Base-by-base conservation (phyloP, 169 alveolate genomes). In the Eimeria mitis region DNA sequence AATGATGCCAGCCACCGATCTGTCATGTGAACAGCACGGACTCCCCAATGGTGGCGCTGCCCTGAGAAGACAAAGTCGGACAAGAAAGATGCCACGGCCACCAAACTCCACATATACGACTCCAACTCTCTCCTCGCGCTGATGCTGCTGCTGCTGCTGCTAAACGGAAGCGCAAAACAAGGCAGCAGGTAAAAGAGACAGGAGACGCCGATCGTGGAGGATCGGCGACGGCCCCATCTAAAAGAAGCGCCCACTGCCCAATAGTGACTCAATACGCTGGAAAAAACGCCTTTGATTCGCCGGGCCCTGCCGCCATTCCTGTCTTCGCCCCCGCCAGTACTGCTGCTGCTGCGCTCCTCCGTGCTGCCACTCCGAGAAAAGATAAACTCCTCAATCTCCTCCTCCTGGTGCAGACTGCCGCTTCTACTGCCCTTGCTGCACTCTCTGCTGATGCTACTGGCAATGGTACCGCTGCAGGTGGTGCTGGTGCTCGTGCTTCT, bases 151-250 rank as follows among this genome's bases (percentile, higher is more conserved):
- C 89, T 21, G 28, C 44, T n/a, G 84, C 84, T 79, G 73, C 84
- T 28, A 40, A 56, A 31, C 37, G 42, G 76, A 47, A 47, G 88
- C 73, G n/a, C 42, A 71, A n/a, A n/a, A 49, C 76, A 63, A 14
- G 95, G 95, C 34, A 89, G 56, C 47, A 89, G 28, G 76, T 89
- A 89, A 28, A 89, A 37, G 25, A 71, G 54, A 31, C 87, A 89
- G 31, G 95, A 89, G 70, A 89, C 40, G 59, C 75, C 95, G 40
- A 89, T 73, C 40, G 76, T 68, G 42, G n/a, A 47, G 40, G 95
- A 89, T 76, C 88, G 95, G 34, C 95, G 95, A 23, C 88, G 42
- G 54, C 88, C 95, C 95, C 95, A 89, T 19, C 89, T 65, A 47
- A 78, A 78, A n/a, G 89, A n/a, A 28, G 65, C 11, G 0, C 89